A percentile compares a stretch with the other conserved stretches of the same genome.
Conservation (phyloP, 2,329 filamentous ascomycete species). For the Venturia oleaginea region DNA sequence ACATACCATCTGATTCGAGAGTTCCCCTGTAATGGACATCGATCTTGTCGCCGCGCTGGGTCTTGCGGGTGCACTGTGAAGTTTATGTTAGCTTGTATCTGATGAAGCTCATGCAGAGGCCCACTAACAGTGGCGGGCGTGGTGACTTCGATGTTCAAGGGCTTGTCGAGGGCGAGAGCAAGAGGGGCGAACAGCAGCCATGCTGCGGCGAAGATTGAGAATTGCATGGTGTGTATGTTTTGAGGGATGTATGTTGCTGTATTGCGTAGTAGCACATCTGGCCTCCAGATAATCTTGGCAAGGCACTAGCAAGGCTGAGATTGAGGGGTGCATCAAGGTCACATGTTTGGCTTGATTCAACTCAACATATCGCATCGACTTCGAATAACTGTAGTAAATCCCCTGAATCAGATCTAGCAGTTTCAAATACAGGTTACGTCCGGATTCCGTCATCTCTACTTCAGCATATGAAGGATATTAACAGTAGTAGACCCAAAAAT, state of each 20-base stretch:
- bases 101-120: not conserved
- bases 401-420: too few relatives aligned
- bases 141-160: conserved; percentile 69
- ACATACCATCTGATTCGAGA: conserved; percentile 54
- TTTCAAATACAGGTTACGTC: too few relatives aligned
- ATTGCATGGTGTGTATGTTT: conserved; percentile 6
- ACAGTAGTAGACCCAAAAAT: too few relatives aligned
- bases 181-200: conserved; percentile 27
- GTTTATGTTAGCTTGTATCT: not conserved
- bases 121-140: conserved; percentile 48
- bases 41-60: conserved; percentile 60
- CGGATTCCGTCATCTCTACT: too few relatives aligned
- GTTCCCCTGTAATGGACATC: conserved; percentile 85
- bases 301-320: not conserved
- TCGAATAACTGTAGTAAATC: too few relatives aligned
- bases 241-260: not conserved
- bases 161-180: conserved; percentile 44
- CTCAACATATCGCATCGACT: too few relatives aligned
- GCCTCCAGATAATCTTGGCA: not conserved
- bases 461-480: too few relatives aligned
- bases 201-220: conserved; percentile 12
- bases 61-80: conserved; percentile 61
- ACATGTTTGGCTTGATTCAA: not conserved
- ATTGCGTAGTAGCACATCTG: not conserved
- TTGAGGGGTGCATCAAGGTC: not conserved